A percentile compares a stretch with the other conserved stretches of the same genome.
These are phyloP conservation scores for Fusarium compactum DNA, from an alignment of 2,329 filamentous ascomycete species.

Conservation along the genomic window DNA sequence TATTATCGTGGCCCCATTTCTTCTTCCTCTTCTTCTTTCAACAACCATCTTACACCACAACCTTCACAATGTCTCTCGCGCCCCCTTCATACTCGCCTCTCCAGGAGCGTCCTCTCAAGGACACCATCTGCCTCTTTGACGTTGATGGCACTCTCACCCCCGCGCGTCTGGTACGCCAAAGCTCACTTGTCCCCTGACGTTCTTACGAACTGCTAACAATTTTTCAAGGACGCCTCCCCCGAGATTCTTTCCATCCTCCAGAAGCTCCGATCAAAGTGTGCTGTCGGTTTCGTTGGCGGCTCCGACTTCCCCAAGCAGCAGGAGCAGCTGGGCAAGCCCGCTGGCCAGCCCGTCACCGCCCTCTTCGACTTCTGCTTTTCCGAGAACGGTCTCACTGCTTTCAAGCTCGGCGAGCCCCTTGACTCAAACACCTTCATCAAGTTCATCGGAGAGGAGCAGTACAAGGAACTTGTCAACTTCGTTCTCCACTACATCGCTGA, in stretches of 20 bases:
- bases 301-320: slow-evolving; percentile 94
- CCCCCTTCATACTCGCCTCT: slow-evolving; percentile 75
- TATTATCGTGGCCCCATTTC: slow-evolving; percentile 15
- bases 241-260: slow-evolving; percentile 88
- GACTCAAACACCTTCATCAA: slow-evolving; percentile 87
- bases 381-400: slow-evolving; percentile 95
- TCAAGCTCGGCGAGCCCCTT: slow-evolving; percentile 81
- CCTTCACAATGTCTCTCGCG: slow-evolving; percentile 55
- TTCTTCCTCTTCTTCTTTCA: slow-evolving; percentile 9
- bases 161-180: slow-evolving; percentile 73
- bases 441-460: slow-evolving; percentile 86
- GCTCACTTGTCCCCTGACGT: background rate
- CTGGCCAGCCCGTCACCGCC: slow-evolving; percentile 75
- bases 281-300: slow-evolving; percentile 93
- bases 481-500: slow-evolving; percentile 86
- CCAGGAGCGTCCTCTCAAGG: slow-evolving; percentile 85
- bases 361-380: slow-evolving; percentile 99
- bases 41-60: slow-evolving; percentile 2
- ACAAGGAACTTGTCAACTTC: slow-evolving; percentile 82
- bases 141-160: slow-evolving; percentile 93
- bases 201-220: background rate
- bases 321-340: slow-evolving; percentile 83
- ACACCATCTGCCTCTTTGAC: slow-evolving; percentile 96
- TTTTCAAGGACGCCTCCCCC: slow-evolving; percentile 71
- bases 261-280: slow-evolving; percentile 84